These are phyloP conservation scores for Taphrina deformans DNA, from an alignment of 1,139 yeast species.

Conservation along the genomic window DNA sequence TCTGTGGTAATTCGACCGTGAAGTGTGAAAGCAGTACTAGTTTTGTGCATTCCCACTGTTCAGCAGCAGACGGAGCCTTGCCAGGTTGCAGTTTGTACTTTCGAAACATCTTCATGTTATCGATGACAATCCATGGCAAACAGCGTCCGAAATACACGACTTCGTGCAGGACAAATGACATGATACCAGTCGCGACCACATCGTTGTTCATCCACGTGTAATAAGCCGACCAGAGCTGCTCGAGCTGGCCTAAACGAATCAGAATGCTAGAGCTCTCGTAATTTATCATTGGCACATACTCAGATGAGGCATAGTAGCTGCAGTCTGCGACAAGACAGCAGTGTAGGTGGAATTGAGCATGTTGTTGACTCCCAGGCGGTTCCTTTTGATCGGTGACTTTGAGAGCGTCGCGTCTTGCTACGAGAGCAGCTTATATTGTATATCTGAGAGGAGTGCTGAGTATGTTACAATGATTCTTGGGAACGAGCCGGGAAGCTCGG, in stretches of 20 bases:
- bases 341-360: constrained; percentile 31
- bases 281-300: constrained; percentile 6
- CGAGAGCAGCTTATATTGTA: no score
- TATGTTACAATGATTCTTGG: not conserved
- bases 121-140: constrained; percentile 82
- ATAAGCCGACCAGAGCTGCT: constrained; percentile 81
- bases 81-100: constrained; percentile 78
- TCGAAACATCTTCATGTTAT: constrained; percentile 70
- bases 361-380: not conserved
- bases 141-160: constrained; percentile 82
- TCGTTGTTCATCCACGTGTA: constrained; percentile 76
- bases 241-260: constrained; percentile 46
- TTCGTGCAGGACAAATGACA: constrained; percentile 76
- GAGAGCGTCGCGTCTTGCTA: no score
- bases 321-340: constrained; percentile 24
- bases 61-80: constrained; percentile 71
- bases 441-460: no score
- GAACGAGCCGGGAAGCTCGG: not conserved
- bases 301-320: constrained; percentile 22
- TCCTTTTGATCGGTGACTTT: no score
- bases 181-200: constrained; percentile 71
- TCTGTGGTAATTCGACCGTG: constrained; percentile 89
- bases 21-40: constrained; percentile 81
- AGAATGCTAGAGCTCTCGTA: not conserved
- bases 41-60: constrained; percentile 89